Evolutionary conservation across 805 yeast species (phyloP).

Genomic region (Ogataea henricii): DNA sequence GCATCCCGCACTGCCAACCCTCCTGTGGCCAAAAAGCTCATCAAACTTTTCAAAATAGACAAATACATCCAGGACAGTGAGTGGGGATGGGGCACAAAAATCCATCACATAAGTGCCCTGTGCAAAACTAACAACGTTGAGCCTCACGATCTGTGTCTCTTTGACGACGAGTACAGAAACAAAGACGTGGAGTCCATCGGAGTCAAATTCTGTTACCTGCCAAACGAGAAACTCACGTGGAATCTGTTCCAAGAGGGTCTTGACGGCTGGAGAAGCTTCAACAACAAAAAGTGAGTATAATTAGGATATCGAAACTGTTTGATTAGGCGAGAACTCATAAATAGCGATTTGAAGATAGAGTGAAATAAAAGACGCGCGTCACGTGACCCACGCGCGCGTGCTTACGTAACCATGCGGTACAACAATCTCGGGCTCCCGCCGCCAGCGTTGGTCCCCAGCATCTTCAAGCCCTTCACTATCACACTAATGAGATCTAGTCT

Average conservation of each 20-base stretch:
- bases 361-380: not conserved
- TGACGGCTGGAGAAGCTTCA: constrained; percentile 34
- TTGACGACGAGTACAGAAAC: constrained; percentile 81
- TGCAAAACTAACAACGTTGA: constrained; percentile 49
- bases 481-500: constrained; percentile 36
- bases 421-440: constrained; percentile 6
- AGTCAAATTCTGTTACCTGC: constrained; percentile 66
- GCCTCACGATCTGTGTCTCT: constrained; percentile 53
- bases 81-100: constrained; percentile 70
- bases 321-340: constrained; percentile 5
- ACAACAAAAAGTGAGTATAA: not conserved
- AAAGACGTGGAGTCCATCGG: constrained; percentile 72
- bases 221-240: constrained; percentile 58
- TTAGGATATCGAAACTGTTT: constrained; percentile 4
- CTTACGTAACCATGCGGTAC: constrained; percentile 6
- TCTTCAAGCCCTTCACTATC: constrained; percentile 7
- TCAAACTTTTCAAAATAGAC: constrained; percentile 53
- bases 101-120: constrained; percentile 54
- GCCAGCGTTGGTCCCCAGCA: constrained; percentile 4
- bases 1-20: constrained; percentile 86
- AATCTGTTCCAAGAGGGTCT: constrained; percentile 50
- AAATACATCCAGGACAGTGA: constrained; percentile 57
- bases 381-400: not conserved
- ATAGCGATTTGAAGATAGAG: constrained; percentile 5
- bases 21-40: constrained; percentile 65